A percentile compares a stretch with the other conserved stretches of the same genome.
Evolutionary conservation across 2,329 filamentous ascomycete genomes (phyloP).

Genomic region (Phoma herbarum): DNA sequence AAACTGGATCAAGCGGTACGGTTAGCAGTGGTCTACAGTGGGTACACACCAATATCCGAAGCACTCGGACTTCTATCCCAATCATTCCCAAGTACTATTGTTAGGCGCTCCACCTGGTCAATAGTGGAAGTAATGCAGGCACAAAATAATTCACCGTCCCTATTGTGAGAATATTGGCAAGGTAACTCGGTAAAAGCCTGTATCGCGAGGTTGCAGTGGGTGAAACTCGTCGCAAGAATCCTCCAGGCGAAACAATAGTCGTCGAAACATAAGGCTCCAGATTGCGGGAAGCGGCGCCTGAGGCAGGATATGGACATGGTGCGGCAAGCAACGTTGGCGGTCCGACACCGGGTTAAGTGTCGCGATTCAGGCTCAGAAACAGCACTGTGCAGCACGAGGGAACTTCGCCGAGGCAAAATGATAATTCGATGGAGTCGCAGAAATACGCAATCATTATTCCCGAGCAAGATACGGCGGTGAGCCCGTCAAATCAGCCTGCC

Average conservation of each 20-base stretch:
- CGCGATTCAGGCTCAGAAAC: slow-evolving; percentile 12
- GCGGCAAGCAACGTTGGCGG: slow-evolving; percentile 21
- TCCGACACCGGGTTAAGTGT: slow-evolving; percentile 21
- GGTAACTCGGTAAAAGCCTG: not conserved
- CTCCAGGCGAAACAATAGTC: slow-evolving; percentile 16
- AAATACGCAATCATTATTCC: slow-evolving; percentile 21
- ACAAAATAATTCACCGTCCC: slow-evolving; percentile 19
- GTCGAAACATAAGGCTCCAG: slow-evolving; percentile 14
- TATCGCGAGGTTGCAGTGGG: slow-evolving; percentile 2
- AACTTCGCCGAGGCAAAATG: slow-evolving; percentile 16
- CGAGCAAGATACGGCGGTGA: slow-evolving; percentile 23
- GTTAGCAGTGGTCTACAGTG: slow-evolving; percentile 21
- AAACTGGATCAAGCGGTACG: slow-evolving; percentile 18
- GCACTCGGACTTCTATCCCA: slow-evolving; percentile 15
- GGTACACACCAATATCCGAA: slow-evolving; percentile 27
- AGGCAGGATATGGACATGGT: slow-evolving; percentile 22
- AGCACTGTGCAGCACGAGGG: not conserved
- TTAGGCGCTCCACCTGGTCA: slow-evolving; percentile 24
- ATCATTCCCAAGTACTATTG: slow-evolving; percentile 3
- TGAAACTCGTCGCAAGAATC: slow-evolving; percentile 17
- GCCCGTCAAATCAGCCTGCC: slow-evolving; percentile 17
- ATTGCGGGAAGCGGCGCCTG: slow-evolving; percentile 19
- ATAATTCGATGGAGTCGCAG: slow-evolving; percentile 4
- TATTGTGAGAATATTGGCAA: slow-evolving; percentile 9
- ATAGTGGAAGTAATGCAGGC: slow-evolving; percentile 17